Base-by-base conservation (phyloP, 108 stramenopile genomes). In the Nitzschia sp. region DNA sequence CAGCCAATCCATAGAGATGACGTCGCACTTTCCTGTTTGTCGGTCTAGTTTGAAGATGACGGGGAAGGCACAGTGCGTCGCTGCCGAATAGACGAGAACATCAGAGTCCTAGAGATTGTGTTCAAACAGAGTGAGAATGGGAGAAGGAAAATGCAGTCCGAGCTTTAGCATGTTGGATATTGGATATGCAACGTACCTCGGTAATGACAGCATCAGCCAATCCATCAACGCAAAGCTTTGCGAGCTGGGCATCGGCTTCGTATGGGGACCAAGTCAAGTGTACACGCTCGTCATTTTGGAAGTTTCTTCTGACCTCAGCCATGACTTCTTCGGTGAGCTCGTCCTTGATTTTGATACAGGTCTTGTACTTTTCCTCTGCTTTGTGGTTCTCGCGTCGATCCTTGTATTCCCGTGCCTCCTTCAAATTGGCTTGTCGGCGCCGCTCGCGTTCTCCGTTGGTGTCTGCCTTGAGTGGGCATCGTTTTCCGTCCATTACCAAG, bases 221-320 rank as follows among this genome's bases (percentile, higher is more conserved):
- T 27, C 92, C 90, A 48, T 86, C 82, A 3, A 82, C 68, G 45
- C 88, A 86, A 45, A 99, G 68, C 53, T 86, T 93, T 1, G 88
- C 95, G 72, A 99, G 75, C 76, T 98, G 97, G 13, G 96, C 87
- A 80, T 99, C 98, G 2, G 98, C 97, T 71, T 99, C 98, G 80
- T 97, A 98, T 0, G 98, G 98, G 15, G 93, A 87, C 65, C 86
- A 92, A 2, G 97, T 68, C 53, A 84, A 83, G 44, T 80, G 59
- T 3, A 95, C 87, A 53, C 71, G 73, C 33, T 50, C 46, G 17
- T 71, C 38, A 19, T 17, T 34, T 16, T 3, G 27, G 34, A 64
- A 73, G 34, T 33, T 29, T 66, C 45, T 58, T 17, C 31, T 27
- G 26, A 73, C 73, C 25, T 68, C 75, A 0, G 38, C 60, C 36